Evolutionary conservation across 163 green algal species (phyloP).

Genomic region (Chlamydomonas reinhardtii): DNA sequence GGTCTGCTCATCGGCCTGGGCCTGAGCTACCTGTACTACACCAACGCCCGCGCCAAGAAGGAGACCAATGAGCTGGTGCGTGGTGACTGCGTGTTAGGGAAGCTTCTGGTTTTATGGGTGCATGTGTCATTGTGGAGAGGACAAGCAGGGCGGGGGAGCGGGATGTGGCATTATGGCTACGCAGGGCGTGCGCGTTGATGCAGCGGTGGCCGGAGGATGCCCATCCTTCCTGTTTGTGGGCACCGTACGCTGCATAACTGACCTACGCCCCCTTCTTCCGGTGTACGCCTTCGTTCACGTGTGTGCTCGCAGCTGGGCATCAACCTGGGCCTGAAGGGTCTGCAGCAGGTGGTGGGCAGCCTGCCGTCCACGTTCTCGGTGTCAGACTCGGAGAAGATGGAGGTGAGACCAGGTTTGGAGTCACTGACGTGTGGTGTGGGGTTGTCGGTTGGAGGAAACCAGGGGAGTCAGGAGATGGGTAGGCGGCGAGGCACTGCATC

Average conservation of each 20-base stretch:
- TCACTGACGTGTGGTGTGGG: no score
- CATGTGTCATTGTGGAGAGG: no score
- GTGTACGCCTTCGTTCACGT: neutral
- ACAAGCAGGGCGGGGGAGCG: no score
- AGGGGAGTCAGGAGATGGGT: no score
- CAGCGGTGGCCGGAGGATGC: no score
- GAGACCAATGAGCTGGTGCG: conserved; percentile 52
- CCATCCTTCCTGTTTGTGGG: no score
- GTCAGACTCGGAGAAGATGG: conserved; percentile 75
- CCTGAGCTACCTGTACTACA: conserved; percentile 58
- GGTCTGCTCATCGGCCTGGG: conserved; percentile 45
- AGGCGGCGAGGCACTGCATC: no score
- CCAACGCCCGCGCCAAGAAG: conserved; percentile 48
- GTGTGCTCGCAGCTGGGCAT: conserved; percentile 61
- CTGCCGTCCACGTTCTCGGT: conserved; percentile 76
- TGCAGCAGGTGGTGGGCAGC: conserved; percentile 68
- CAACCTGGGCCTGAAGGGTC: conserved; percentile 75
- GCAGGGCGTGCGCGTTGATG: neutral
- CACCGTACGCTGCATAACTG: no score
- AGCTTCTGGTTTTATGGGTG: no score
- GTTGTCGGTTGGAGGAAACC: no score
- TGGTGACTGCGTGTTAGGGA: neutral
- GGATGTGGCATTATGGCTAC: neutral
- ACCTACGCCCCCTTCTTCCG: neutral
- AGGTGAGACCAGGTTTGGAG: conserved; percentile 53